Conservation (phyloP, 2,329 filamentous ascomycete species). For the Lasiodiplodia citricola region DNA sequence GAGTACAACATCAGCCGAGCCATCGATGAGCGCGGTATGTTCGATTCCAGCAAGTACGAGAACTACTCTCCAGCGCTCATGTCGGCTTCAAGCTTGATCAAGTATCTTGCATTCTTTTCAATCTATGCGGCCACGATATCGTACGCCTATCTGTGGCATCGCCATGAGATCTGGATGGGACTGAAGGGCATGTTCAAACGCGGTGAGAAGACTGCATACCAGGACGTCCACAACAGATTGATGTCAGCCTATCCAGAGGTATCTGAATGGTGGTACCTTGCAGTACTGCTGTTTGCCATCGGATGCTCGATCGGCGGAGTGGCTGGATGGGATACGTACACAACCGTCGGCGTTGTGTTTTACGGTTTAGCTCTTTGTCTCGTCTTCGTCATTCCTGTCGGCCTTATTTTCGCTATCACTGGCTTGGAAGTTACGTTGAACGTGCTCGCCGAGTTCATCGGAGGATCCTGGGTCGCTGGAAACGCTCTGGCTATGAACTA, state of each 20-base stretch:
- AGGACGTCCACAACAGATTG: slow-evolving; percentile 42
- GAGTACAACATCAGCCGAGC: slow-evolving; percentile 43
- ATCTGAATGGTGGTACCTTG: slow-evolving; percentile 49
- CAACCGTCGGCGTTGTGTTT: slow-evolving; percentile 58
- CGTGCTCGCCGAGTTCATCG: slow-evolving; percentile 55
- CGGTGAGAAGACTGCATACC: slow-evolving; percentile 19
- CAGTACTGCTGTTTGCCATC: slow-evolving; percentile 59
- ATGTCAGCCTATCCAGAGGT: slow-evolving; percentile 40
- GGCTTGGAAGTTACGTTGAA: slow-evolving; percentile 60
- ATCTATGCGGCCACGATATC: slow-evolving; percentile 44
- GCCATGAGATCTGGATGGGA: slow-evolving; percentile 33
- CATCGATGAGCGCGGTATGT: slow-evolving; percentile 32
- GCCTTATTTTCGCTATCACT: slow-evolving; percentile 61
- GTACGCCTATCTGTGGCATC: slow-evolving; percentile 43
- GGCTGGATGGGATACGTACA: slow-evolving; percentile 57
- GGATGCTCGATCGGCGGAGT: slow-evolving; percentile 54
- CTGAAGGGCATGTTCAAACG: neutral
- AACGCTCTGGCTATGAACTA: slow-evolving; percentile 29
- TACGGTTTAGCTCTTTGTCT: slow-evolving; percentile 57
- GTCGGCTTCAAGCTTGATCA: slow-evolving; percentile 43
- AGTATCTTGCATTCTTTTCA: slow-evolving; percentile 45
- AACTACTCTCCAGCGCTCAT: slow-evolving; percentile 45
- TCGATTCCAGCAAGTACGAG: slow-evolving; percentile 41
- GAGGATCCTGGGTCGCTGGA: slow-evolving; percentile 26
- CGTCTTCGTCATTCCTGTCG: slow-evolving; percentile 59